Base-by-base conservation (phyloP, 2,329 filamentous ascomycete genomes). In the Calonectria honghensis region DNA sequence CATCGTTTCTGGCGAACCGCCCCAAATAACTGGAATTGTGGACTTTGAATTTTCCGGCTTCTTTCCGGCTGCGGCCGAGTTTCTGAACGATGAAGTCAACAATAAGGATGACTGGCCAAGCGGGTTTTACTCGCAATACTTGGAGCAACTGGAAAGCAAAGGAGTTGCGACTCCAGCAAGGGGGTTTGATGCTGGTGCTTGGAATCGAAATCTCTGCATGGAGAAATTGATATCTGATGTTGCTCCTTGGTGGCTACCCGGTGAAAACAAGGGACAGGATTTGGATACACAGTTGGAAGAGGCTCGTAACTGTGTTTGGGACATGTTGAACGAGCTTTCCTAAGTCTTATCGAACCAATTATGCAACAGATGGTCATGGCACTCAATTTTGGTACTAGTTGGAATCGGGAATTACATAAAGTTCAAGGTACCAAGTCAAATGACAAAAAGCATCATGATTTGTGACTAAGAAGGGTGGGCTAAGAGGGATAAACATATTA, bases 11-110 rank as follows among this genome's bases (percentile, higher is more conserved):
- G 63, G 63, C 6, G n/a, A 68, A 1, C 54, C 66, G 16, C 57
- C 63, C 2, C 32, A 37, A 4, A 71, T 73, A 18, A 75, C 67
- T 0, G 75, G 73, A 0, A 68, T 75, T 9, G 67, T 75, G 0
- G 75, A 76, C 24, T 75, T 75, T 27, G 70, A 76, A 32, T 75
- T 75, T 45, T 45, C 73, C 0, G 73, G 75, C 6, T 75, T 75
- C 41, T 76, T 75, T 20, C 70, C 70, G 1, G 2, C 39, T 0
- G 39, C 67, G 1, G 70, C 68, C 2, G 70, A 76, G 9, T 73
- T 73, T n/a, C 14, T 76, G 1, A 75, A 73, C 10, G 73, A 75
- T 6, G 61, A 35, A 2, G 45, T 73, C 1, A 67, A 37, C 24
- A 73, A 75, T 1, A 11, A 37, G 0, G 54, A 54, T 0, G 75